A percentile compares a stretch with the other conserved stretches of the same genome.
These are phyloP conservation scores for Leptosphaerulina australis DNA, from an alignment of 2,329 filamentous ascomycete species.

Conservation along the genomic window DNA sequence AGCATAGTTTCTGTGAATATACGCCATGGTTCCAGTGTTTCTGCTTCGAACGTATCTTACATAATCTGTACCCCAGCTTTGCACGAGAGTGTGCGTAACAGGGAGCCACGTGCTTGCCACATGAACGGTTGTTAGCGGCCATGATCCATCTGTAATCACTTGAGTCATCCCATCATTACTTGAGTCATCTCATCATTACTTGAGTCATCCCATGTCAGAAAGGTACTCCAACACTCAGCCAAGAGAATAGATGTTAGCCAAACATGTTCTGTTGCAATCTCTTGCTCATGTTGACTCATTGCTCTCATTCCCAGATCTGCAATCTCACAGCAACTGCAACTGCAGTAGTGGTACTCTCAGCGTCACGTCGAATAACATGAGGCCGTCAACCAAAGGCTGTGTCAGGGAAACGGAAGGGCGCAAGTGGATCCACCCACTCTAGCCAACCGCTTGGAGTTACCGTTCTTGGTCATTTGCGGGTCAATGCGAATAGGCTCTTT, in stretches of 20 bases:
- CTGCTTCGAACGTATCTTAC: too few species aligned
- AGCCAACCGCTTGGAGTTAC: constrained; percentile 16
- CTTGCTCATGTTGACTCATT: not conserved
- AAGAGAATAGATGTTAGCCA: not conserved
- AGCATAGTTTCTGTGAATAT: not conserved
- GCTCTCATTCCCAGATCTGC: not conserved
- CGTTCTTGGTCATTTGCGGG: constrained; percentile 14
- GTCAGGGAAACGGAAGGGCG: constrained; percentile 8
- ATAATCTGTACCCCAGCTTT: not conserved
- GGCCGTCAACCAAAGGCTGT: not conserved
- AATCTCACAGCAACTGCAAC: not conserved
- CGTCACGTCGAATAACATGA: constrained; percentile 3
- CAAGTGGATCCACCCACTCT: too few species aligned
- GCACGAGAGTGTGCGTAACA: constrained; percentile 14
- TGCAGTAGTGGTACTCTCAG: constrained; percentile 3
- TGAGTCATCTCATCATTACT: not conserved
- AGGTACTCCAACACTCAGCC: not conserved
- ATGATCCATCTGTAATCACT: too few species aligned
- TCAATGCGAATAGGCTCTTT: constrained; percentile 10
- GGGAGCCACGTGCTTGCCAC: constrained; percentile 7
- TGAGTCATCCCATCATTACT: too few species aligned
- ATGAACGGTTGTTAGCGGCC: too few species aligned
- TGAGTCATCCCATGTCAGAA: not conserved
- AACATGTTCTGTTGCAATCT: not conserved
- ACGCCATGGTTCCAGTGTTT: too few species aligned